Evolutionary conservation across 306 rosid genomes (phyloP).

Genomic region (Casuarina equisetifolia): DNA sequence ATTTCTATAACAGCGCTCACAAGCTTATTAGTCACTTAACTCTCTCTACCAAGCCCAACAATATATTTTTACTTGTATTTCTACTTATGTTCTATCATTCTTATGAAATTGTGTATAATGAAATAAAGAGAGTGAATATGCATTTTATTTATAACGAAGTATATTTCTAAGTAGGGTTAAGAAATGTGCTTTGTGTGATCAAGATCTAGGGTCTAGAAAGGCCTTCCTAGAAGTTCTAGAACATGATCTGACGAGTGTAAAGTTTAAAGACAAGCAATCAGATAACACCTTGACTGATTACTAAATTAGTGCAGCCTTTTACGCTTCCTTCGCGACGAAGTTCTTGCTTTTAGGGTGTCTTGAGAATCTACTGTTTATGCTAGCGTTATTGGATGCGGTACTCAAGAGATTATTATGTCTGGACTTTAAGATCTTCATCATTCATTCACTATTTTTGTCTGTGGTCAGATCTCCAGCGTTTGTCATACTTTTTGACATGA

Average conservation of each 20-base stretch:
- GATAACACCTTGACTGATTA: conserved; percentile 1
- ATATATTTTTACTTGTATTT: too few relatives aligned
- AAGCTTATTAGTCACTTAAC: too few relatives aligned
- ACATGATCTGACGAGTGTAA: conserved; percentile 15
- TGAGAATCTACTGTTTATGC: background rate
- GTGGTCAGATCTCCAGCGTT: too few relatives aligned
- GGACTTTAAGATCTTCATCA: background rate
- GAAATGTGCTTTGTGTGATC: background rate
- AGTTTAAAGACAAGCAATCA: conserved; percentile 12
- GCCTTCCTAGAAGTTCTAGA: conserved; percentile 5
- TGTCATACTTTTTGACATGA: too few relatives aligned
- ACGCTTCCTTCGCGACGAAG: conserved; percentile 43
- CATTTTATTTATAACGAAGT: too few relatives aligned
- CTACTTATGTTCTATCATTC: too few relatives aligned
- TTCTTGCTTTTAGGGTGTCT: conserved; percentile 2
- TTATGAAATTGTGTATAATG: too few relatives aligned
- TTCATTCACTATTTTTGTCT: too few relatives aligned
- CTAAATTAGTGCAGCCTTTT: conserved; percentile 18
- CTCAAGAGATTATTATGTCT: background rate
- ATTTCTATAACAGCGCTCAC: too few relatives aligned
- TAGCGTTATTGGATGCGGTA: background rate
- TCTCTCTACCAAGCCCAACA: too few relatives aligned
- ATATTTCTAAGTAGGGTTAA: too few relatives aligned
- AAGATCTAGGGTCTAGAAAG: conserved; percentile 13
- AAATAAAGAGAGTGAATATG: too few relatives aligned